These are phyloP conservation scores for Populus hybrid DNA, from an alignment of 441 rosid genomes.

Conservation along the genomic window DNA sequence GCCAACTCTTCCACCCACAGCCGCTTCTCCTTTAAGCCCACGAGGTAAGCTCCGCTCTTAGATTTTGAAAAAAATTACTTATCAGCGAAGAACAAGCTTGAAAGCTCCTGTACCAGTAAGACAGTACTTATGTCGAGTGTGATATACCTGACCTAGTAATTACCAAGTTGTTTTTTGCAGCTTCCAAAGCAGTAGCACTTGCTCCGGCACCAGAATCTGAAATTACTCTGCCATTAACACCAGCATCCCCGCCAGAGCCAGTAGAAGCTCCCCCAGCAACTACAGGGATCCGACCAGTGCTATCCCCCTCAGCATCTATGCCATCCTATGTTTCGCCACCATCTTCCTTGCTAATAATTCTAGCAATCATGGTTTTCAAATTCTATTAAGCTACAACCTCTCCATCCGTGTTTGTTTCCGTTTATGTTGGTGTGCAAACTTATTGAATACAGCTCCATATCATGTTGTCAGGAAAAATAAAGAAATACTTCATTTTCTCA, in stretches of 20 bases:
- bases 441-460: not conserved
- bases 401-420: not conserved
- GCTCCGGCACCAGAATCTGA: slow-evolving; percentile 35
- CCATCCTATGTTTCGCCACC: slow-evolving; percentile 27
- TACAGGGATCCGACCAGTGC: slow-evolving; percentile 27
- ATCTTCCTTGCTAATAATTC: slow-evolving; percentile 22
- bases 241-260: slow-evolving; percentile 37
- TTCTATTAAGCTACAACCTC: slow-evolving; percentile 4
- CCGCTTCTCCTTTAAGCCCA: slow-evolving; percentile 48
- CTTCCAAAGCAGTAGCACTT: slow-evolving; percentile 45
- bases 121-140: not conserved
- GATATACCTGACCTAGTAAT: not conserved
- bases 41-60: slow-evolving; percentile 31
- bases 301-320: slow-evolving; percentile 27
- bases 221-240: slow-evolving; percentile 22
- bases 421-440: not conserved
- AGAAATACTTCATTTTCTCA: no score
- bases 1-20: slow-evolving; percentile 49
- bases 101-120: not conserved
- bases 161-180: slow-evolving; percentile 23
- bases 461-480: not conserved
- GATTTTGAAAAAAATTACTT: not conserved
- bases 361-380: slow-evolving; percentile 22
- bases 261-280: slow-evolving; percentile 24
- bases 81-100: not conserved